Conservation (phyloP, 1,139 yeast genomes). For the Diutina siamensis region DNA sequence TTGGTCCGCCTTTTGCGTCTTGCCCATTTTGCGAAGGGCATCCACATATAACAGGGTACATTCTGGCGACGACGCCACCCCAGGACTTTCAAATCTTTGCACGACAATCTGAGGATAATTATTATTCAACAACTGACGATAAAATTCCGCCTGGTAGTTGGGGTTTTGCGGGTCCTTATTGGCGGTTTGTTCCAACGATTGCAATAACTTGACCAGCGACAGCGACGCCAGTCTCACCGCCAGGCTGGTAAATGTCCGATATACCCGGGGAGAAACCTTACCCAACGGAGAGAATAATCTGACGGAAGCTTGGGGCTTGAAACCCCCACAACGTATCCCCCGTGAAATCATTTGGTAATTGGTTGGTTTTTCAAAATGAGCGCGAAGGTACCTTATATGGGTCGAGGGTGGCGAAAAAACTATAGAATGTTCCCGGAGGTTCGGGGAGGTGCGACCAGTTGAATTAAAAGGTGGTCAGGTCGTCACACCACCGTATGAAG, state of each 20-base stretch:
- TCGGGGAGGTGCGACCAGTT: not conserved
- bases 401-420: not conserved
- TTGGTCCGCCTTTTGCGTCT: constrained; percentile 64
- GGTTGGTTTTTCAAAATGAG: not conserved
- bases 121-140: constrained; percentile 55
- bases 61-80: constrained; percentile 70
- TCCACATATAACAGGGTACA: constrained; percentile 69
- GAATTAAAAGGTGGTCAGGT: too few relatives aligned
- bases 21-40: constrained; percentile 71
- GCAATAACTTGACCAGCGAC: not conserved
- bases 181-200: constrained; percentile 63
- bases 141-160: constrained; percentile 68
- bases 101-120: constrained; percentile 91
- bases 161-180: constrained; percentile 63
- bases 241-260: not conserved
- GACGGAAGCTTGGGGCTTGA: too few relatives aligned
- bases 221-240: not conserved
- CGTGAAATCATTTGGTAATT: not conserved
- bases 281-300: too few relatives aligned
- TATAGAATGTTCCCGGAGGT: not conserved
- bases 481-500: too few relatives aligned
- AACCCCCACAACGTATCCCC: not conserved
- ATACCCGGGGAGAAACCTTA: not conserved
- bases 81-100: constrained; percentile 83
- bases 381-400: not conserved